Percentiles rank a stretch among this genome's conserved stretches.
Evolutionary conservation across 2,329 filamentous ascomycete genomes (phyloP).

Genomic region (Ascochyta lentis): DNA sequence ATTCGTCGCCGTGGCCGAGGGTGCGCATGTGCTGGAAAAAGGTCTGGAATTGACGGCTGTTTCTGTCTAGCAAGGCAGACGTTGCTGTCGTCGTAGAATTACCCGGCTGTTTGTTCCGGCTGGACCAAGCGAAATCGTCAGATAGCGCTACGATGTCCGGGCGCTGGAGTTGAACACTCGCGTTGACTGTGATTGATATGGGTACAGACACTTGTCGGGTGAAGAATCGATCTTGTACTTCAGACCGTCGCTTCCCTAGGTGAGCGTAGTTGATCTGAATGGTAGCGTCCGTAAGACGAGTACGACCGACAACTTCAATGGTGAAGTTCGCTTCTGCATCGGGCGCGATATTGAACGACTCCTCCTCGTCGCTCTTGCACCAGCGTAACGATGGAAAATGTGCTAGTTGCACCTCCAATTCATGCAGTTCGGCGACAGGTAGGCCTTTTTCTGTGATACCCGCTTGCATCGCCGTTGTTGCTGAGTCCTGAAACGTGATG

Average conservation of each 20-base stretch:
- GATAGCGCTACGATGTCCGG: conserved; percentile 80
- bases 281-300: conserved; percentile 78
- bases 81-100: neutral
- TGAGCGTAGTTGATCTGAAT: conserved; percentile 88
- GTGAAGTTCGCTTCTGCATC: conserved; percentile 74
- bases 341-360: conserved; percentile 65
- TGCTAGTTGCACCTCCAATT: conserved; percentile 80
- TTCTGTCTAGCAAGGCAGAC: conserved; percentile 24
- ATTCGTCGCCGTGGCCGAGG: conserved; percentile 60
- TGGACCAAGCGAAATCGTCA: conserved; percentile 70
- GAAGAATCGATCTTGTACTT: conserved; percentile 76
- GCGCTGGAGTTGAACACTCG: conserved; percentile 81
- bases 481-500: conserved; percentile 90
- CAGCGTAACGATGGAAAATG: conserved; percentile 69
- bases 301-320: conserved; percentile 85
- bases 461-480: conserved; percentile 75
- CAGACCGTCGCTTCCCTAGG: conserved; percentile 72
- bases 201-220: conserved; percentile 83
- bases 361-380: conserved; percentile 57
- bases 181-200: conserved; percentile 88
- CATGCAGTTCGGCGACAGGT: conserved; percentile 79
- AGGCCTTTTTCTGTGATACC: conserved; percentile 79
- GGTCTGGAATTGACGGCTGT: conserved; percentile 53
- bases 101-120: conserved; percentile 23
- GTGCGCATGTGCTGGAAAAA: conserved; percentile 53